Evolutionary conservation across 2,329 filamentous ascomycete species (phyloP), one percentile per base, ranked within the genome.

Genomic region (Botrytis fabae): DNA sequence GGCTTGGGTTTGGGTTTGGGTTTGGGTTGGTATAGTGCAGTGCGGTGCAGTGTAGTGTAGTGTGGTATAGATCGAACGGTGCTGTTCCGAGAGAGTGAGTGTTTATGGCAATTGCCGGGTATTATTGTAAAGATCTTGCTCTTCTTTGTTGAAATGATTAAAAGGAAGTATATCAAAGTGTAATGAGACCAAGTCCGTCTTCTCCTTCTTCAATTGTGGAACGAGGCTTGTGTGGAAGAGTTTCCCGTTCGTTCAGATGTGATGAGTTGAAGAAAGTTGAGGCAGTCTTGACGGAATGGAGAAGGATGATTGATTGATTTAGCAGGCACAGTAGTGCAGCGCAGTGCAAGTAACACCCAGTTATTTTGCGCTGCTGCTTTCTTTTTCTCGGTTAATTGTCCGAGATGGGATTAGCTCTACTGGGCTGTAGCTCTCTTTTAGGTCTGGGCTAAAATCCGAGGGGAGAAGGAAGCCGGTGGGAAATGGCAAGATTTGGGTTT

Each of bases 301-400:
- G 68, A 62, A 70, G 59, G 68, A 40, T 70, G 68, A 70, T 70
- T 70, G 68, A 70, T 59, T 70, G 68, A 70, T 59, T 70, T 57
- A 60, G 68, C 61, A 70, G 68, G 68, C 48, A 62, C 40, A 40
- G 57, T 62, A 48, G 32, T 20, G 63, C 44, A 48, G 44, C 12
- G 63, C 44, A 28, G 44, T 40, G 63, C 44, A 51, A 63, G 44
- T 66, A 20, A n/a, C 32, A n/a, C 32, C 63, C 63, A 66, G 22
- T 48, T 48, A 66, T 63, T 57, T 44, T 63, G 61, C 61, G 44
- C 51, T 64, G 61, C 61, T 46, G 61, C 61, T 64, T 66, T 51
- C 63, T 51, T 66, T 51, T 66, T 32, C 32, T 66, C 63, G 63
- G 20, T 38, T 66, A 66, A 38, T 48, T 51, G 35, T 18, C 32